Base-by-base conservation (phyloP, 2,329 filamentous ascomycete genomes). In the Stemphylium vesicarium region DNA sequence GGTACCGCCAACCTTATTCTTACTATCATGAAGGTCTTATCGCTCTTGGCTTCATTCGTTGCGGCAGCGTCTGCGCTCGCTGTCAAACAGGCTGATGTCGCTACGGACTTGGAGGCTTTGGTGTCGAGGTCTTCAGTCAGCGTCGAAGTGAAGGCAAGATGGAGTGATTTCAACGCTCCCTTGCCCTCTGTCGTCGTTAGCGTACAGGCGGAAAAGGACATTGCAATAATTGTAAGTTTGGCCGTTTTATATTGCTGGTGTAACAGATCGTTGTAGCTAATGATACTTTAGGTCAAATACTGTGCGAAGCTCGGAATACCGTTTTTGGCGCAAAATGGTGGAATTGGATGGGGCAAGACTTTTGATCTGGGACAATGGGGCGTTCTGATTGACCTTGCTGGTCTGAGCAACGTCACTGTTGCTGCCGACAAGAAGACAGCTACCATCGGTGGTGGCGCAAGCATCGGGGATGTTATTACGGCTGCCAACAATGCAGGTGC, bases 401-500 rank as follows among this genome's bases (percentile, higher is more conserved):
- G 54, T 6, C 60, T 73, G 10, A 71, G 71, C 39, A 45, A 50
- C 4, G 60, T 72, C 38, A 64, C 57, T 10, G 48, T 74, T 48
- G 64, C 53, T 50, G 38, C 36, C 4, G 64, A 70, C 35, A 69
- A 64, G 51, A 70, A 62, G 24, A 42, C 58, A 40, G 62, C 62
- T 9, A 69, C 64, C 2, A 65, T 73, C 18, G 64, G 66, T 24
- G 70, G 68, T 4, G 76, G 65, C n/a, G 75, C 74, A 24, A 70
- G 69, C 35, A 70, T 70, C 60, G 73, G 80, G 0, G 68, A 67
- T 2, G 64, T 67, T 13, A 71, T 75, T n/a, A 69, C 74, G 2
- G 77, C 65, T 22, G 81, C 69, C 15, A 66, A 70, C 29, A 78
- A 75, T 31, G 68, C 67, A 12, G 63, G 68, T 32, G 65, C 64